A percentile compares a stretch with the other conserved stretches of the same genome.
Conservation (phyloP, 169 alveolate genomes). For the Eimeria sp. region DNA sequence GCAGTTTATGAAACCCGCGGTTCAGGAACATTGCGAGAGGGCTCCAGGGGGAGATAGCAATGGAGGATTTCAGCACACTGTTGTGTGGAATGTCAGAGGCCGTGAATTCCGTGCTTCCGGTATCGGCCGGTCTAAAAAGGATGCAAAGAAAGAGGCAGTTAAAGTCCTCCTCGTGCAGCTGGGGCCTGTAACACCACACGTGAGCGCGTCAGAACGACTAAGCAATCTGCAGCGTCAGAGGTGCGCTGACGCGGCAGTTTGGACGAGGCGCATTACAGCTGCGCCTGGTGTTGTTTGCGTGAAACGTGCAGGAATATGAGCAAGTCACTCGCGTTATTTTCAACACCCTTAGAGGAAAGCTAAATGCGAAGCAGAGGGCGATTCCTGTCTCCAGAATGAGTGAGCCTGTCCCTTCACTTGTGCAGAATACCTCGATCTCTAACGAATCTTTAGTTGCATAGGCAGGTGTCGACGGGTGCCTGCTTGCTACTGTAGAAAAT, state of each 20-base stretch:
- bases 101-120: slow-evolving; percentile 58
- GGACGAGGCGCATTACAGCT: not conserved
- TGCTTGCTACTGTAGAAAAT: not conserved
- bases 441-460: not conserved
- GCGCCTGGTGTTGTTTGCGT: not conserved
- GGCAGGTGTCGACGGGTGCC: not conserved
- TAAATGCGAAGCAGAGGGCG: slow-evolving; percentile 74
- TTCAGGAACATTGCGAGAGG: slow-evolving; percentile 40
- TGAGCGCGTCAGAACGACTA: slow-evolving; percentile 3
- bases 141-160: slow-evolving; percentile 81
- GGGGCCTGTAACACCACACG: slow-evolving; percentile 75
- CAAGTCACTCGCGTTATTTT: slow-evolving; percentile 78
- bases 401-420: not conserved
- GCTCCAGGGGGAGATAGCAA: slow-evolving; percentile 57
- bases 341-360: slow-evolving; percentile 77
- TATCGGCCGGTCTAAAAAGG: slow-evolving; percentile 78
- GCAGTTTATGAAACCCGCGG: slow-evolving; percentile 71
- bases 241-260: not conserved
- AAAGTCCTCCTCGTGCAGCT: slow-evolving; percentile 63
- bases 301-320: slow-evolving; percentile 75
- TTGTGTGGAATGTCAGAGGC: slow-evolving; percentile 58
- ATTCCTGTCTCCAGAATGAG: slow-evolving; percentile 67
- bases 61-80: slow-evolving; percentile 57
- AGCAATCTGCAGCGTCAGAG: not conserved
- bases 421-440: not conserved